phyloP scores from a whole-genome alignment of 192 early-diverging fungal species.

The Coemansia sp. region DNA sequence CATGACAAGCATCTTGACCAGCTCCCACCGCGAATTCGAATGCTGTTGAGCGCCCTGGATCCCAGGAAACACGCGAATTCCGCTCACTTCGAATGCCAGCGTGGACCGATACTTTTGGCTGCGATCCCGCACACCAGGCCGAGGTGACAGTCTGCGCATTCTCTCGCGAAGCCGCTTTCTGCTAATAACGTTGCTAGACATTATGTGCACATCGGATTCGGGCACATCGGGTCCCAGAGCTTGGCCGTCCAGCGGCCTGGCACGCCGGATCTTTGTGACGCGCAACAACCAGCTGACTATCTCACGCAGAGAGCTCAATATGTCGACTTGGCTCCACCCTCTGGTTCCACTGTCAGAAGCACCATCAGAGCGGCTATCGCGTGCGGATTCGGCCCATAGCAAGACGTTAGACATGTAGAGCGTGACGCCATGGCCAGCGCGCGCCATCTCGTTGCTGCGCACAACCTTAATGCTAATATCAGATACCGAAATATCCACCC shows the following conservation, averaged over 20 bases:
- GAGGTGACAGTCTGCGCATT: conserved; percentile 14
- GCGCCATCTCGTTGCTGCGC: conserved; percentile 45
- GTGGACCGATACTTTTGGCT: conserved; percentile 49
- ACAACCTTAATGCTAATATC: conserved; percentile 46
- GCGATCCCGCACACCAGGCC: conserved; percentile 18
- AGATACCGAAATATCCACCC: conserved; percentile 48
- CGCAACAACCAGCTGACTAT: conserved; percentile 35
- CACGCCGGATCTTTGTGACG: conserved; percentile 15
- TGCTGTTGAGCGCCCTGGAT: conserved; percentile 47
- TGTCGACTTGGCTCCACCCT: conserved; percentile 27
- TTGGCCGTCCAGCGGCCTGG: conserved; percentile 1
- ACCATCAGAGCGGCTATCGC: conserved; percentile 21
- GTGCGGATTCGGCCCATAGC: conserved; percentile 53
- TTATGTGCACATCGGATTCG: background rate
- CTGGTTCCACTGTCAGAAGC: background rate
- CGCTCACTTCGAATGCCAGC: conserved; percentile 38
- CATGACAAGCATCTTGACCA: conserved; percentile 55
- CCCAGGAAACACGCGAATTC: conserved; percentile 38
- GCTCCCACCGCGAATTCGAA: conserved; percentile 55
- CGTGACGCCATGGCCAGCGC: conserved; percentile 48
- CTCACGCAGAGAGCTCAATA: conserved; percentile 31
- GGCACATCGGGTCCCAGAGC: background rate
- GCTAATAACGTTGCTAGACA: conserved; percentile 2
- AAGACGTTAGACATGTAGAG: conserved; percentile 34
- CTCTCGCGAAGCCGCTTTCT: conserved; percentile 10